Conservation (phyloP, 163 green algal species). For the Chlamydomonas reinhardtii region DNA sequence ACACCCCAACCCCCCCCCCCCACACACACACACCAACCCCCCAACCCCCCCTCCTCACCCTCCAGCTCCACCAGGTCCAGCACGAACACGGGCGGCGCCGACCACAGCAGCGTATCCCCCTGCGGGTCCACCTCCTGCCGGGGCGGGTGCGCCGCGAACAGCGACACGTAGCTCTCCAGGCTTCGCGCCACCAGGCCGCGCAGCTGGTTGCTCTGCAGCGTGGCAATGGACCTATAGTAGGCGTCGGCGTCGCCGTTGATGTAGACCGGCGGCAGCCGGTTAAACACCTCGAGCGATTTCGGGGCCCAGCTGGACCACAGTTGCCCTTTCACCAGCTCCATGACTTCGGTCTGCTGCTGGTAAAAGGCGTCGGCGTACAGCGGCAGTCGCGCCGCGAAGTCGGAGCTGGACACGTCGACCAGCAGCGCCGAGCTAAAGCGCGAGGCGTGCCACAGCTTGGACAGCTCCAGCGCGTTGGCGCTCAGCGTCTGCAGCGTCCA, state of each 20-base stretch:
- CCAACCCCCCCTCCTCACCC: slow-evolving; percentile 50
- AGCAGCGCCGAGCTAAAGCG: slow-evolving; percentile 67
- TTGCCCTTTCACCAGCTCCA: slow-evolving; percentile 72
- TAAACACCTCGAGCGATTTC: slow-evolving; percentile 80
- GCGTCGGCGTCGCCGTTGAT: slow-evolving; percentile 83
- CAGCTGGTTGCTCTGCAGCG: slow-evolving; percentile 79
- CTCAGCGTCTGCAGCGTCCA: slow-evolving; percentile 78
- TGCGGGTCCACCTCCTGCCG: slow-evolving; percentile 68
- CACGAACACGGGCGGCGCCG: slow-evolving; percentile 67
- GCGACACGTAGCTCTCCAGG: slow-evolving; percentile 67
- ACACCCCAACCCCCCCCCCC: too few relatives aligned
- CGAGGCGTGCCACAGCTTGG: slow-evolving; percentile 63
- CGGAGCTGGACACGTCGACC: slow-evolving; percentile 65
- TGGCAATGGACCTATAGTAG: slow-evolving; percentile 73
- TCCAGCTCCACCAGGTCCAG: slow-evolving; percentile 71
- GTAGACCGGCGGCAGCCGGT: slow-evolving; percentile 74
- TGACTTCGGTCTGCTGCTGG: slow-evolving; percentile 66
- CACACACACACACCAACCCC: too few relatives aligned
- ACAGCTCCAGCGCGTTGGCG: slow-evolving; percentile 72
- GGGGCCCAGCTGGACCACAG: slow-evolving; percentile 82
- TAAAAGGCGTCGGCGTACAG: slow-evolving; percentile 73
- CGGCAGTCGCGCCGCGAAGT: slow-evolving; percentile 70
- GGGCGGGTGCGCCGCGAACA: slow-evolving; percentile 64
- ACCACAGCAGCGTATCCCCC: slow-evolving; percentile 68
- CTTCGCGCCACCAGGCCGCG: slow-evolving; percentile 67